phyloP scores from a whole-genome alignment of 352 stramenopile genomes.

The Albugo laibachii region DNA sequence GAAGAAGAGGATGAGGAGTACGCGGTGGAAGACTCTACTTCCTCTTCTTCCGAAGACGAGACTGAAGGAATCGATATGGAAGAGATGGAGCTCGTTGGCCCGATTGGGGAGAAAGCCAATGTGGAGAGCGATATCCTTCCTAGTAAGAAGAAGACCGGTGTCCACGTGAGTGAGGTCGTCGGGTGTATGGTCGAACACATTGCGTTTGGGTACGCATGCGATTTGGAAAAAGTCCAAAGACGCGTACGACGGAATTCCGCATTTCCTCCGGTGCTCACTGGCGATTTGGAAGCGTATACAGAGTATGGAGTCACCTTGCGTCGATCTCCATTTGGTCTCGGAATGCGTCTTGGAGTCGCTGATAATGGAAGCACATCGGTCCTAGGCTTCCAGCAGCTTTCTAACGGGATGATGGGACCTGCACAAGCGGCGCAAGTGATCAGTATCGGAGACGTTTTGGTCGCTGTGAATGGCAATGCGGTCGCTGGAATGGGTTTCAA shows the following conservation, averaged over 20 bases:
- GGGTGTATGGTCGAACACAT: conserved; percentile 68
- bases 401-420: conserved; percentile 50
- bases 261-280: conserved; percentile 29
- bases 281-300: conserved; percentile 25
- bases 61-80: conserved; percentile 33
- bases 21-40: conserved; percentile 41
- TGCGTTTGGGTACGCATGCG: conserved; percentile 45
- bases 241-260: conserved; percentile 26
- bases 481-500: conserved; percentile 46
- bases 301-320: conserved; percentile 56
- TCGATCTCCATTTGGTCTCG: conserved; percentile 45
- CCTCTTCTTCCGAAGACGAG: conserved; percentile 39
- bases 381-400: conserved; percentile 60
- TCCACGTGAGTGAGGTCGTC: conserved; percentile 52
- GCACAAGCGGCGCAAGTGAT: conserved; percentile 61
- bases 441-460: conserved; percentile 41
- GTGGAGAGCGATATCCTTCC: conserved; percentile 6
- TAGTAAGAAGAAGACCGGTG: conserved; percentile 35
- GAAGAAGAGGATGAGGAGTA: conserved; percentile 51
- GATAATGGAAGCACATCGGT: conserved; percentile 35
- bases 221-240: conserved; percentile 18
- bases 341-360: conserved; percentile 58
- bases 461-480: conserved; percentile 50
- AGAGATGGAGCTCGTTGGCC: conserved; percentile 17
- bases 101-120: conserved; percentile 26